Evolutionary conservation across 129 eudicot genomes (phyloP).

Genomic region (Kitagawia praeruptora): DNA sequence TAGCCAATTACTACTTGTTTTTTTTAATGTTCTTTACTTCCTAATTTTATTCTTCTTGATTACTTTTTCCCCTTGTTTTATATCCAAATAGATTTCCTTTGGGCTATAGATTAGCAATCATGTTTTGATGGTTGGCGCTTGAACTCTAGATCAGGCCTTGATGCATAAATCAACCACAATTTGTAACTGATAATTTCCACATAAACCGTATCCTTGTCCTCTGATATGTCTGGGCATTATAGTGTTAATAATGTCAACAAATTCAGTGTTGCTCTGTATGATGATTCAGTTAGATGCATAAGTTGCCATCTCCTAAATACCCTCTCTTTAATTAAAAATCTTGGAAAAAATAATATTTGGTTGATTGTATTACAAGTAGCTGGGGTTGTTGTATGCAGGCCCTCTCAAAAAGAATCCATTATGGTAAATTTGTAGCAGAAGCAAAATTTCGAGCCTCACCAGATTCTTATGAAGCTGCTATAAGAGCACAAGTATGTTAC

Average conservation of each 20-base stretch:
- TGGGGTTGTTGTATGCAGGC: constrained; percentile 28
- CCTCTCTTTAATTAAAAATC: not conserved
- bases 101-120: not conserved
- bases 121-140: not conserved
- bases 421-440: constrained; percentile 93
- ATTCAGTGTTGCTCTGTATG: not conserved
- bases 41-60: not conserved
- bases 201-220: not conserved
- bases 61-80: not conserved
- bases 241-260: not conserved
- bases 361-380: not conserved
- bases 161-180: not conserved
- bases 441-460: constrained; percentile 78
- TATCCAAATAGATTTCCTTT: not conserved
- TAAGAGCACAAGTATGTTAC: constrained; percentile 52
- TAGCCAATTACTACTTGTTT: not conserved
- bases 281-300: not conserved
- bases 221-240: not conserved
- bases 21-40: not conserved
- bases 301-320: not conserved
- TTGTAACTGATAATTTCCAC: not conserved
- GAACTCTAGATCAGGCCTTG: not conserved
- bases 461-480: constrained; percentile 60
- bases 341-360: not conserved
- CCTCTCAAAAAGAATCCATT: constrained; percentile 82